A percentile compares a stretch with the other conserved stretches of the same genome.
phyloP scores from a whole-genome alignment of 2,329 filamentous ascomycete species.

The Ophiostoma tasmaniense region DNA sequence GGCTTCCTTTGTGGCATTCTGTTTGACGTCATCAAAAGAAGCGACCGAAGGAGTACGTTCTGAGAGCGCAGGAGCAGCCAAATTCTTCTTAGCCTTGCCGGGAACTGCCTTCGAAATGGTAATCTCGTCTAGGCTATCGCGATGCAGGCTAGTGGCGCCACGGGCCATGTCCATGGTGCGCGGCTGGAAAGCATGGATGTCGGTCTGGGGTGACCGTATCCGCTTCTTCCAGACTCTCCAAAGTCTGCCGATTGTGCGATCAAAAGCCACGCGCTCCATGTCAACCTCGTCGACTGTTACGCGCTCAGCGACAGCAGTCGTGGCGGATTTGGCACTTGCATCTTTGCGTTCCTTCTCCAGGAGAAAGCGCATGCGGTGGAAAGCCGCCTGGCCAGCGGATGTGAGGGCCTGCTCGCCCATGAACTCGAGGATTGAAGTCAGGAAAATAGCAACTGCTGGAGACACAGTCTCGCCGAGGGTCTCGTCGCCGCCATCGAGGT shows the following conservation, averaged over 20 bases:
- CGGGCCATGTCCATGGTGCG: constrained; percentile 40
- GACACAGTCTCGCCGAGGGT: constrained; percentile 63
- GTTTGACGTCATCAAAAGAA: neutral
- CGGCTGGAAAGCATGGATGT: constrained; percentile 37
- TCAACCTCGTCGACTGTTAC: constrained; percentile 84
- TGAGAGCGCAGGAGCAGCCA: neutral
- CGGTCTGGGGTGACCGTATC: constrained; percentile 49
- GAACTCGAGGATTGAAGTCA: constrained; percentile 90
- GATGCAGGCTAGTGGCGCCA: constrained; percentile 29
- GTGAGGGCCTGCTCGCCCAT: constrained; percentile 85
- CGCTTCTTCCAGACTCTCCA: constrained; percentile 96
- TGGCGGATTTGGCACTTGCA: constrained; percentile 31
- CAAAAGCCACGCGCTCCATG: constrained; percentile 86
- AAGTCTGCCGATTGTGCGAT: constrained; percentile 75
- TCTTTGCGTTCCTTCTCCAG: constrained; percentile 52
- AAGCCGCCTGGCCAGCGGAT: constrained; percentile 79
- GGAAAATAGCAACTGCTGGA: constrained; percentile 86
- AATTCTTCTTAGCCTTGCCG: neutral
- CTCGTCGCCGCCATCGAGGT: constrained; percentile 53
- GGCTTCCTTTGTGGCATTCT: neutral
- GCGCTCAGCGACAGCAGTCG: constrained; percentile 49
- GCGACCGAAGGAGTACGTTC: neutral
- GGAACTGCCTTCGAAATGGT: constrained; percentile 33
- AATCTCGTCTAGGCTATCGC: constrained; percentile 32
- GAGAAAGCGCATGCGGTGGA: constrained; percentile 53